phyloP scores from a whole-genome alignment of 106 monocot species.

The Gastrodia elata region DNA sequence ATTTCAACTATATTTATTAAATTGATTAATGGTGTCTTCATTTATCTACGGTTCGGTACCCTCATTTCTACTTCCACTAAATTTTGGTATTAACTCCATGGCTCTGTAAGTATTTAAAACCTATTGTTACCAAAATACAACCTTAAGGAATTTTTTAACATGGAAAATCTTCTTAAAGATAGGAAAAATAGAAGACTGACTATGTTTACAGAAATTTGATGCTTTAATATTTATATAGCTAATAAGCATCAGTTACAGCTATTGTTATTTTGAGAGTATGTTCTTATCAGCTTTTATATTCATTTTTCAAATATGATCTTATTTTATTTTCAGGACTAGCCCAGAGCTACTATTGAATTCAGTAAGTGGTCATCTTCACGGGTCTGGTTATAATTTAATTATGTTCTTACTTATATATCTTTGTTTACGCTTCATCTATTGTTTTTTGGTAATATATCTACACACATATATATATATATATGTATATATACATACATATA shows the following conservation, averaged over 20 bases:
- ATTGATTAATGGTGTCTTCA: too few relatives aligned
- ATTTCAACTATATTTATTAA: too few relatives aligned
- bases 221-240: not conserved
- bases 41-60: too few relatives aligned
- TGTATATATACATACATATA: too few relatives aligned
- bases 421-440: not conserved
- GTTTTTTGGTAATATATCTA: not conserved
- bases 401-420: not conserved
- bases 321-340: slow-evolving; percentile 65
- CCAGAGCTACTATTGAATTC: slow-evolving; percentile 77
- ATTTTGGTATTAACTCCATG: too few relatives aligned
- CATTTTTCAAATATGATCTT: slow-evolving; percentile 5
- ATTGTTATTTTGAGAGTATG: not conserved
- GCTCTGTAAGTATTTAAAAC: not conserved
- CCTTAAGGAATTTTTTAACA: not conserved
- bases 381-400: not conserved
- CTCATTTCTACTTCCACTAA: not conserved
- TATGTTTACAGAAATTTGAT: not conserved
- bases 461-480: too few relatives aligned
- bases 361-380: slow-evolving; percentile 27
- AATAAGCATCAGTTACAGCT: not conserved
- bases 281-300: not conserved
- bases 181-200: not conserved
- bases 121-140: not conserved
- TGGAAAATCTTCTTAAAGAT: not conserved